Conservation (phyloP, 2,329 filamentous ascomycete genomes). For the Camillea tinctor region DNA sequence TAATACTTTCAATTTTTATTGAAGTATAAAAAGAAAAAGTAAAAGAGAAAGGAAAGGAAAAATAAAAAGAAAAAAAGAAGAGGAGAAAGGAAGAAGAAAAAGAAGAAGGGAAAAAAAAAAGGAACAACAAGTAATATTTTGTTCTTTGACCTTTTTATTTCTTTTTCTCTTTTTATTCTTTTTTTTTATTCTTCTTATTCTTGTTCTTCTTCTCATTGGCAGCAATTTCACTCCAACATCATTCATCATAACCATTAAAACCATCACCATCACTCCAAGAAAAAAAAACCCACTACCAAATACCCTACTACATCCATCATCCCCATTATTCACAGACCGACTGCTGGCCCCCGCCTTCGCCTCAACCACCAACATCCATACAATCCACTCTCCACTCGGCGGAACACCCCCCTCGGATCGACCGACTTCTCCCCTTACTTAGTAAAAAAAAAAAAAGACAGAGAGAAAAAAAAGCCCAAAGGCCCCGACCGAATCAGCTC, state of each 20-base stretch:
- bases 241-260: no score
- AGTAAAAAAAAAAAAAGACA: constrained; percentile 6
- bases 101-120: neutral
- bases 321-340: neutral
- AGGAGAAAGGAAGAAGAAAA: no score
- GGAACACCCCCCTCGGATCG: neutral
- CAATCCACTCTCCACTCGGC: neutral
- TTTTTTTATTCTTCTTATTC: no score
- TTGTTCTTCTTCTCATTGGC: no score
- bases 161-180: no score
- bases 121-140: neutral
- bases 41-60: no score
- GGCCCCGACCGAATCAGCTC: constrained; percentile 6
- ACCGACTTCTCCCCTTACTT: neutral
- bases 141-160: no score
- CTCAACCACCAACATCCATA: neutral
- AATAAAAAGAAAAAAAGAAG: no score
- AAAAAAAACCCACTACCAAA: neutral
- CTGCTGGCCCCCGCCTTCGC: neutral
- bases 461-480: constrained; percentile 10
- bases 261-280: neutral
- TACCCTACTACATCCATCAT: neutral
- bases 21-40: no score
- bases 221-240: no score
- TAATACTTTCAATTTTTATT: no score